Conservation (phyloP, 129 eudicot species). For the Pseudognaphalium luteoalbum region DNA sequence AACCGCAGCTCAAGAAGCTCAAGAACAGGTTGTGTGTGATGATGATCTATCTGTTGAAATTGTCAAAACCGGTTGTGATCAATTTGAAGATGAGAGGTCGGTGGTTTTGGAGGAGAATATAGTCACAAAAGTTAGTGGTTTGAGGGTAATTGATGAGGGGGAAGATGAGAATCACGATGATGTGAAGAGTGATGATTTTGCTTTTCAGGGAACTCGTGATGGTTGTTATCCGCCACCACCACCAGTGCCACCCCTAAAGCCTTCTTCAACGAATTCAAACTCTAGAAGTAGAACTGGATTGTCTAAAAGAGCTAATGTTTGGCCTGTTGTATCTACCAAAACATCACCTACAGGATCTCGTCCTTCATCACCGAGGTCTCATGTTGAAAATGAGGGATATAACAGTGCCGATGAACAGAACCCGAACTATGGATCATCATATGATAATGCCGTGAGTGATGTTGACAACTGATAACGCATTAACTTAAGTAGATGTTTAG, state of each 20-base stretch:
- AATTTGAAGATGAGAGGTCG: constrained; percentile 26
- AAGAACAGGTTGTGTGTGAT: constrained; percentile 44
- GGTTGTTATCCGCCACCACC: constrained; percentile 86
- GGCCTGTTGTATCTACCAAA: constrained; percentile 55
- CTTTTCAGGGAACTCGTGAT: constrained; percentile 30
- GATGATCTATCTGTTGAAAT: constrained; percentile 38
- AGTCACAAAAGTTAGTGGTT: constrained; percentile 36
- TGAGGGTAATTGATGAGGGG: constrained; percentile 35
- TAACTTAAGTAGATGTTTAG: too few relatives aligned
- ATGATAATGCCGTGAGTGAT: constrained; percentile 75
- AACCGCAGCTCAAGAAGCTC: constrained; percentile 47
- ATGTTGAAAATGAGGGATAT: constrained; percentile 86
- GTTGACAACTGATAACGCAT: too few relatives aligned
- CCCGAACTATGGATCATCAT: constrained; percentile 59
- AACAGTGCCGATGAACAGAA: constrained; percentile 98
- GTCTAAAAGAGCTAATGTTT: constrained; percentile 55
- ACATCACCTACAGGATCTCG: constrained; percentile 45
- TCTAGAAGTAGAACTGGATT: constrained; percentile 47
- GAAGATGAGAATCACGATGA: constrained; percentile 34
- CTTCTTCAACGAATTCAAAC: constrained; percentile 40
- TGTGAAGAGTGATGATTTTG: constrained; percentile 12
- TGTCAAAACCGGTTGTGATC: constrained; percentile 28
- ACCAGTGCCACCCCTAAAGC: constrained; percentile 87
- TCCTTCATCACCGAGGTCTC: constrained; percentile 83
- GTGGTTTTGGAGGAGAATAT: constrained; percentile 31